These are phyloP conservation scores for Hypomyces perniciosus DNA, from an alignment of 2,329 filamentous ascomycete genomes.

Conservation along the genomic window DNA sequence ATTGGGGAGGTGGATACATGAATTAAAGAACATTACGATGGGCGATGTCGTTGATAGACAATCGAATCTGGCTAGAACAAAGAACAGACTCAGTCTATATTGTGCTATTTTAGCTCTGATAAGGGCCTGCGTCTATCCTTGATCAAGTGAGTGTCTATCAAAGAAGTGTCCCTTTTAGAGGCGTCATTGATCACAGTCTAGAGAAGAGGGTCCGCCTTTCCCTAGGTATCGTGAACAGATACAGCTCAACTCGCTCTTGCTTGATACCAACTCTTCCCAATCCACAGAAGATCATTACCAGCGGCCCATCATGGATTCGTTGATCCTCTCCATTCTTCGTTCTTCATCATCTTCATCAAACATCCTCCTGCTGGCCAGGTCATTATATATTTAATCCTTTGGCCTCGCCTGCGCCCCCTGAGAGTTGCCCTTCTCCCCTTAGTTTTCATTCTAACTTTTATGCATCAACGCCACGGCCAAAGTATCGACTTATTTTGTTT, in stretches of 20 bases:
- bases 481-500: background rate
- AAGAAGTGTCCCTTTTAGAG: no score
- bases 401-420: background rate
- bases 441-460: background rate
- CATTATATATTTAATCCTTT: background rate
- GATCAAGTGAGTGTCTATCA: background rate
- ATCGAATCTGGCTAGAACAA: conserved; percentile 15
- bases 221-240: background rate
- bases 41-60: conserved; percentile 19
- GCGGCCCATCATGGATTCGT: no score
- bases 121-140: background rate
- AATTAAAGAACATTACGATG: conserved; percentile 17
- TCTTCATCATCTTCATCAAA: background rate
- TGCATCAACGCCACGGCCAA: no score
- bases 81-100: conserved; percentile 1
- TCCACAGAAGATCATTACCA: no score
- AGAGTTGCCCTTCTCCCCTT: background rate
- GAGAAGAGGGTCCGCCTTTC: no score
- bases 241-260: background rate
- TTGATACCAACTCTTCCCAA: background rate
- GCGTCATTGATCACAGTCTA: no score
- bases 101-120: background rate
- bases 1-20: conserved; percentile 14
- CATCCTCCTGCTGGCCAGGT: background rate
- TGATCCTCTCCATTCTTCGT: background rate